phyloP scores from a whole-genome alignment of 2,329 filamentous ascomycete genomes.

The Hirsutella thompsonii region DNA sequence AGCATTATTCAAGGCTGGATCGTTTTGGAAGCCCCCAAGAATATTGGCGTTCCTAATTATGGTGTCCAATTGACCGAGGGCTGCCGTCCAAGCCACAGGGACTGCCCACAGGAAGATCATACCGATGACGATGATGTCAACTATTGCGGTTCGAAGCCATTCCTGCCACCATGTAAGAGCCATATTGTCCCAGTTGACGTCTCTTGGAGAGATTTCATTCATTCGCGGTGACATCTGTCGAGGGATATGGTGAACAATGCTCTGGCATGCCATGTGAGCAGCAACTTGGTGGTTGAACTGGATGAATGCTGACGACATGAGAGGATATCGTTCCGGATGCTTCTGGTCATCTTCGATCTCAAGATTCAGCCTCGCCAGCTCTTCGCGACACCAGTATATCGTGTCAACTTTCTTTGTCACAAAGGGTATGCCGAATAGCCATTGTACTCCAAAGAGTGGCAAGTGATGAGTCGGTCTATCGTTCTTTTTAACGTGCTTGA shows the following conservation, averaged over 20 bases:
- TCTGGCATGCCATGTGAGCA: slow-evolving; percentile 95
- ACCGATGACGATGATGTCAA: slow-evolving; percentile 51
- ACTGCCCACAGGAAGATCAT: slow-evolving; percentile 86
- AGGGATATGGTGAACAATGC: slow-evolving; percentile 79
- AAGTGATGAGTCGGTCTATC: slow-evolving; percentile 78
- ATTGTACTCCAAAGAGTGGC: slow-evolving; percentile 46
- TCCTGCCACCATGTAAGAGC: slow-evolving; percentile 89
- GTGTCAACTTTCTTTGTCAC: slow-evolving; percentile 87
- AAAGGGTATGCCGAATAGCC: slow-evolving; percentile 67
- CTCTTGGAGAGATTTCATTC: slow-evolving; percentile 86
- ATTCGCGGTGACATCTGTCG: slow-evolving; percentile 86
- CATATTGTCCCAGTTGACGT: slow-evolving; percentile 97
- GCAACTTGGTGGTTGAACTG: slow-evolving; percentile 98
- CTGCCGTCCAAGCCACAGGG: slow-evolving; percentile 77
- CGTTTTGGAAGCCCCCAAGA: slow-evolving; percentile 54
- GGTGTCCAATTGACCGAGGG: slow-evolving; percentile 63
- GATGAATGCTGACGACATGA: slow-evolving; percentile 95
- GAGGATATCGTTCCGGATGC: slow-evolving; percentile 70
- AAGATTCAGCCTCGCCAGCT: slow-evolving; percentile 75
- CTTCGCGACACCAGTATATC: slow-evolving; percentile 79
- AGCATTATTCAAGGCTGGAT: slow-evolving; percentile 47
- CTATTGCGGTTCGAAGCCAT: slow-evolving; percentile 58
- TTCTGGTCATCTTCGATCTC: slow-evolving; percentile 89
- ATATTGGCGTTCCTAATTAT: slow-evolving; percentile 54
- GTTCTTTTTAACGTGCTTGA: slow-evolving; percentile 66